phyloP scores from a whole-genome alignment of 2,329 filamentous ascomycete species.

The Kalaharituber pfeilii region DNA sequence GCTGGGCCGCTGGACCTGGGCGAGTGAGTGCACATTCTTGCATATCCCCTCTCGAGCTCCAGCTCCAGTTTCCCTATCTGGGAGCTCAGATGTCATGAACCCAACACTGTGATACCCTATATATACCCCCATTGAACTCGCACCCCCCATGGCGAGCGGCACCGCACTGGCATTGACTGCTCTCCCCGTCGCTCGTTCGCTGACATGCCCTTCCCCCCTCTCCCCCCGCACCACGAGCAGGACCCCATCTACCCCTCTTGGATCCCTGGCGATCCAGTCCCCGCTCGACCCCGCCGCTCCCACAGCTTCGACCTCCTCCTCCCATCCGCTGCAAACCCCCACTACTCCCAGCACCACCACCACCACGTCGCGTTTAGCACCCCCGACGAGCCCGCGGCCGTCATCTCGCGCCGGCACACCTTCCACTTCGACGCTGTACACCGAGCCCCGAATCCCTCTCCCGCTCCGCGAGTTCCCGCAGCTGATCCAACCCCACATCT shows the following conservation, averaged over 20 bases:
- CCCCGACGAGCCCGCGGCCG: background rate
- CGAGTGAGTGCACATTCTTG: slow-evolving; percentile 40
- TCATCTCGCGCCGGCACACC: slow-evolving; percentile 6
- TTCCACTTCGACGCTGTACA: slow-evolving; percentile 7
- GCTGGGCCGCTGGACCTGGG: slow-evolving; percentile 56
- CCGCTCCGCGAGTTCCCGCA: slow-evolving; percentile 18
- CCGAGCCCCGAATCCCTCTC: slow-evolving; percentile 4
- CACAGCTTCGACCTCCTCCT: background rate
- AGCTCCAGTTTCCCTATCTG: too few species aligned
- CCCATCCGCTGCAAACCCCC: background rate
- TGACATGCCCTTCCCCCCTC: too few species aligned
- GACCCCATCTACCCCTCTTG: background rate
- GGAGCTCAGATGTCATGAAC: too few species aligned
- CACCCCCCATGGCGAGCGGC: background rate
- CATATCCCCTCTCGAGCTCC: too few species aligned
- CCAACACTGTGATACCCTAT: too few species aligned
- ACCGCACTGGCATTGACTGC: background rate
- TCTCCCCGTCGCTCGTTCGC: too few species aligned
- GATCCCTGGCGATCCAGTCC: background rate
- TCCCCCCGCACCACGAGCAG: background rate
- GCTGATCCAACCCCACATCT: slow-evolving; percentile 13
- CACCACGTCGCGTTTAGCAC: background rate
- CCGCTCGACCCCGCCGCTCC: background rate
- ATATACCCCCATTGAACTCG: background rate
- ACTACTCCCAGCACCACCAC: background rate